Evolutionary conservation across 140 eudicot genomes (phyloP).

Genomic region (Erigeron philadelphicus): DNA sequence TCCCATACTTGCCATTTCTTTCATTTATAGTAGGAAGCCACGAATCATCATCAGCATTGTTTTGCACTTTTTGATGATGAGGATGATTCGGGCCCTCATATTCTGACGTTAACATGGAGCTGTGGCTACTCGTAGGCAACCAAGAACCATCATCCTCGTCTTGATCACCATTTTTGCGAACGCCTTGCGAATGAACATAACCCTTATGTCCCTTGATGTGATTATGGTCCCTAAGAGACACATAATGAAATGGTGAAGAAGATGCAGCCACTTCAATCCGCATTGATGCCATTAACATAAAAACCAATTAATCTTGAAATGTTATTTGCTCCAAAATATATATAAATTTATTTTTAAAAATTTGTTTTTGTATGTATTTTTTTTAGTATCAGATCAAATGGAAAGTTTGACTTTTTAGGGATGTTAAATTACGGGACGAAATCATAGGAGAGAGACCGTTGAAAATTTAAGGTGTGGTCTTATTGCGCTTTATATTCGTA

Average conservation of each 20-base stretch:
- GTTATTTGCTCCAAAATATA: slow-evolving; percentile 1
- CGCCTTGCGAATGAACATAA: slow-evolving; percentile 16
- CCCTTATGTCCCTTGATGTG: slow-evolving; percentile 26
- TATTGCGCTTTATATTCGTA: slow-evolving; percentile 9
- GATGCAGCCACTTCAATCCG: slow-evolving; percentile 30
- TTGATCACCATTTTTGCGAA: slow-evolving; percentile 9
- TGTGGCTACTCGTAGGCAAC: slow-evolving; percentile 12
- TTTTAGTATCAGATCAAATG: slow-evolving; percentile 6
- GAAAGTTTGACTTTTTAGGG: slow-evolving; percentile 15
- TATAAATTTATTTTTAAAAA: neutral
- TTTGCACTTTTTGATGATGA: neutral
- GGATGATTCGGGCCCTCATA: neutral
- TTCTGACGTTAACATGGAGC: slow-evolving; percentile 11
- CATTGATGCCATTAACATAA: slow-evolving; percentile 30
- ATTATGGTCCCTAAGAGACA: slow-evolving; percentile 21
- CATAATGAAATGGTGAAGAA: slow-evolving; percentile 29
- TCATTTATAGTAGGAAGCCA: slow-evolving; percentile 28
- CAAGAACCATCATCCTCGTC: slow-evolving; percentile 27
- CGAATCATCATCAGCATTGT: slow-evolving; percentile 25
- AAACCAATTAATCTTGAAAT: slow-evolving; percentile 3
- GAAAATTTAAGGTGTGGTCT: slow-evolving; percentile 7
- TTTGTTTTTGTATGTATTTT: neutral
- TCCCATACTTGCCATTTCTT: slow-evolving; percentile 13
- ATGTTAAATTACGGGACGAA: slow-evolving; percentile 3
- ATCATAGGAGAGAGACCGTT: slow-evolving; percentile 30